A percentile compares a stretch with the other conserved stretches of the same genome.
phyloP scores from a whole-genome alignment of 306 rosid genomes.

The Albizia julibrissin region DNA sequence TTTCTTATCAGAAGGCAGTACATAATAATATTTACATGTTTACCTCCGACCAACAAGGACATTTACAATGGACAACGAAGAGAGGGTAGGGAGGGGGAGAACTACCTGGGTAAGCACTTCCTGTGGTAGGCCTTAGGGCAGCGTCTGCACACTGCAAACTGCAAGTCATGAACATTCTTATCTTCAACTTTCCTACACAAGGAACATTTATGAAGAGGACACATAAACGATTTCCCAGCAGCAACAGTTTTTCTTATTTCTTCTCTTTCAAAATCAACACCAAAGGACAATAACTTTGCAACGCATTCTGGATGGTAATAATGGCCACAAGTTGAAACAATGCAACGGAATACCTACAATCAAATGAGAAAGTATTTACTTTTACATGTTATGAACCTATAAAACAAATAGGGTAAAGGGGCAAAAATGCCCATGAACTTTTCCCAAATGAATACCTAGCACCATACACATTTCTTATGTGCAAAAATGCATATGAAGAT shows the following conservation, averaged over 20 bases:
- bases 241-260: conserved; percentile 41
- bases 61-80: conserved; percentile 6
- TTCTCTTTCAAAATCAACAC: conserved; percentile 30
- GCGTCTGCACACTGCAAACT: conserved; percentile 66
- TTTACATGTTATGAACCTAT: conserved; percentile 9
- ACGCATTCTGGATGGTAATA: conserved; percentile 69
- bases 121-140: conserved; percentile 76
- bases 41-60: conserved; percentile 1
- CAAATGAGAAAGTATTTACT: conserved; percentile 8
- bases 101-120: conserved; percentile 70
- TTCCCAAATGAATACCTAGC: no score
- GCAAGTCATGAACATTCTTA: conserved; percentile 48
- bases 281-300: conserved; percentile 47
- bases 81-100: conserved; percentile 11
- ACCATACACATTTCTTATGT: no score
- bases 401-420: neutral
- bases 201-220: conserved; percentile 65
- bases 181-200: conserved; percentile 56
- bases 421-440: no score
- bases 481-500: no score
- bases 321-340: conserved; percentile 59
- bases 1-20: conserved; percentile 19
- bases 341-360: conserved; percentile 60
- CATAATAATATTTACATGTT: conserved; percentile 12
- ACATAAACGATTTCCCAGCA: conserved; percentile 54